Conservation (phyloP, 768 basidiomycete genomes). For the Rhizopogon sp. region DNA sequence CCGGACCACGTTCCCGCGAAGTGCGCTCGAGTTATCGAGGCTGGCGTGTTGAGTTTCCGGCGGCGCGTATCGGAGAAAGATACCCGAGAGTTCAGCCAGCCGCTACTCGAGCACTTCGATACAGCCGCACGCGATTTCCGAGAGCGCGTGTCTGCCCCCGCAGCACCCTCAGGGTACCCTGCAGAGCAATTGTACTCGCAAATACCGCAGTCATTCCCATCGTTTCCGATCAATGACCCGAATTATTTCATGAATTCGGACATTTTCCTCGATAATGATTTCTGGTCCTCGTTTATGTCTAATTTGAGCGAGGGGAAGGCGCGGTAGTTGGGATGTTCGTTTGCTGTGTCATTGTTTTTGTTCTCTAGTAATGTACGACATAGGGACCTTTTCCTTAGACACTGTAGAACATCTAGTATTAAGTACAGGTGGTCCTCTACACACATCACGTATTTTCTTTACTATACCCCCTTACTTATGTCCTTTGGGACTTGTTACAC, state of each 20-base stretch:
- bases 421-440: background rate
- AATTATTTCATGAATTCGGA: conserved; percentile 31
- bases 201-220: conserved; percentile 16
- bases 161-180: background rate
- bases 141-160: conserved; percentile 7
- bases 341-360: background rate
- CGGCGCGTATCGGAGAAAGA: conserved; percentile 22
- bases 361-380: background rate
- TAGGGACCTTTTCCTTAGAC: background rate
- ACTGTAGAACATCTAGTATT: background rate
- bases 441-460: background rate
- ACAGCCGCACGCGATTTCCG: conserved; percentile 12
- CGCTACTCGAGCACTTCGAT: conserved; percentile 17
- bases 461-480: background rate
- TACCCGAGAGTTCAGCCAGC: conserved; percentile 13
- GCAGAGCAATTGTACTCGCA: conserved; percentile 9
- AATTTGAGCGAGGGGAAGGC: conserved; percentile 23
- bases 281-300: conserved; percentile 39
- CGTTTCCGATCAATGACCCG: conserved; percentile 19
- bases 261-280: conserved; percentile 36
- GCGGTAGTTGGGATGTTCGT: conserved; percentile 2
- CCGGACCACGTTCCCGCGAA: conserved; percentile 37
- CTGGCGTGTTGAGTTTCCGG: conserved; percentile 25
- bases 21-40: conserved; percentile 36
- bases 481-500: too few relatives aligned